A percentile compares a stretch with the other conserved stretches of the same genome.
phyloP scores from a whole-genome alignment of 2,329 filamentous ascomycete genomes.

The Cytospora piceae region DNA sequence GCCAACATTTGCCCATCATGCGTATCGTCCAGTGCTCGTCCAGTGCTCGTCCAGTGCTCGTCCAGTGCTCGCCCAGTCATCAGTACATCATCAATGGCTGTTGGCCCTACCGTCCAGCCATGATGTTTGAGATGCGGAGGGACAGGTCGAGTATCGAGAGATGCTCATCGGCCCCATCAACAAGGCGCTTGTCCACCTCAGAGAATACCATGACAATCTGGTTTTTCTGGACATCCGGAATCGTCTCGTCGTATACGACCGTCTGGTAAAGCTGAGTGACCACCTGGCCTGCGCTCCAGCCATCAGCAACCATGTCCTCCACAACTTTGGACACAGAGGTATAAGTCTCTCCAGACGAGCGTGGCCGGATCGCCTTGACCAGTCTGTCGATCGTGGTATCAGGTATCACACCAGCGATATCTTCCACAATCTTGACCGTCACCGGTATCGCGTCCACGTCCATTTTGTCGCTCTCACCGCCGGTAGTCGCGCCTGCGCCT shows the following conservation, averaged over 20 bases:
- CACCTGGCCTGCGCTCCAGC: constrained; percentile 93
- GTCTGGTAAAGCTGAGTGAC: constrained; percentile 78
- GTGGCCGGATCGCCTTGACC: constrained; percentile 75
- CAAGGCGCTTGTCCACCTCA: constrained; percentile 89
- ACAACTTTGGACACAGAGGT: constrained; percentile 76
- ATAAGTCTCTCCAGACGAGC: constrained; percentile 67
- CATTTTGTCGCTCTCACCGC: constrained; percentile 58
- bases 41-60: neutral
- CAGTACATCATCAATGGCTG: constrained; percentile 5
- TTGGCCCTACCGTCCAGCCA: constrained; percentile 51
- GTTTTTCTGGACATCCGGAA: constrained; percentile 86
- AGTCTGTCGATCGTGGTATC: constrained; percentile 71
- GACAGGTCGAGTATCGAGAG: constrained; percentile 85
- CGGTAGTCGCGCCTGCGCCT: constrained; percentile 61
- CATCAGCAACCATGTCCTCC: constrained; percentile 90
- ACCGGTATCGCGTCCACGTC: constrained; percentile 64
- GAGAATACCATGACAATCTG: constrained; percentile 88
- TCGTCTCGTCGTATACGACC: constrained; percentile 80
- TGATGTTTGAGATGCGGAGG: constrained; percentile 76
- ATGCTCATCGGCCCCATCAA: constrained; percentile 95
- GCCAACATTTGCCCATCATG: neutral
- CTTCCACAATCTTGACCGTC: constrained; percentile 81
- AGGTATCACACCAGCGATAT: constrained; percentile 95
- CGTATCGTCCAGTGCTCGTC: neutral
- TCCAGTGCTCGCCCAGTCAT: neutral